Evolutionary conservation across 1,284 basidiomycete genomes (phyloP), one percentile per base, ranked within the genome.

Genomic region (Phenoliferia sp.): DNA sequence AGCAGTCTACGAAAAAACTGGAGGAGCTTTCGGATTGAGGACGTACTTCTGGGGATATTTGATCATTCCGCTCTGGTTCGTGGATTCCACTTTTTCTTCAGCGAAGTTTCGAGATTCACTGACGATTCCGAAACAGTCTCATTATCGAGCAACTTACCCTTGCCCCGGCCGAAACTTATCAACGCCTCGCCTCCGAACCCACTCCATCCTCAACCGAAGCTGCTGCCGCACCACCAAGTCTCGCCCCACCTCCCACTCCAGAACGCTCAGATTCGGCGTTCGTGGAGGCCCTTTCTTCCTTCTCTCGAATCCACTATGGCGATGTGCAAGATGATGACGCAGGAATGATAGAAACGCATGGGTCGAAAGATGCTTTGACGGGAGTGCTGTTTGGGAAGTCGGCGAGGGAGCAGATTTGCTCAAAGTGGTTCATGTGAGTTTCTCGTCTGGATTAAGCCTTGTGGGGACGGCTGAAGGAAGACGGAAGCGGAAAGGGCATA

Each of bases 31-130:
- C 34, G 52, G 69, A 16, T 75, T 79, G 7, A 67, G 74, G 12
- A 76, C 73, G 5, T 81, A 79, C 71, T 81, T 81, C 70, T 76
- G 78, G 74, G 61, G 66, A 5, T 81, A 81, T 65, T 69, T 75
- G 7, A 63, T 77, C 34, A 73, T 81, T 17, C 79, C 79, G 15
- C 61, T 74, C 5, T 44, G 79, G 80, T 80, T 62, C 68, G 79
- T 68, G 12, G 39, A 44, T 22, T 52, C 9, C 12, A 17, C 7
- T 36, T 36, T 36, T 44, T n/a, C 7, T 35, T 26, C 6, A 48
- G 33, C 26, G 16, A n/a, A 50, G 29, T 26, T 39, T n/a, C 28
- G n/a, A 31, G 34, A 3, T 31, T n/a, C n/a, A n/a, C n/a, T n/a
- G n/a, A n/a, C n/a, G 2, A 29, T 12, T 28, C 57, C 29, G 22